Evolutionary conservation across 2,329 filamentous ascomycete genomes (phyloP).

Genomic region (Botryotinia globosa): DNA sequence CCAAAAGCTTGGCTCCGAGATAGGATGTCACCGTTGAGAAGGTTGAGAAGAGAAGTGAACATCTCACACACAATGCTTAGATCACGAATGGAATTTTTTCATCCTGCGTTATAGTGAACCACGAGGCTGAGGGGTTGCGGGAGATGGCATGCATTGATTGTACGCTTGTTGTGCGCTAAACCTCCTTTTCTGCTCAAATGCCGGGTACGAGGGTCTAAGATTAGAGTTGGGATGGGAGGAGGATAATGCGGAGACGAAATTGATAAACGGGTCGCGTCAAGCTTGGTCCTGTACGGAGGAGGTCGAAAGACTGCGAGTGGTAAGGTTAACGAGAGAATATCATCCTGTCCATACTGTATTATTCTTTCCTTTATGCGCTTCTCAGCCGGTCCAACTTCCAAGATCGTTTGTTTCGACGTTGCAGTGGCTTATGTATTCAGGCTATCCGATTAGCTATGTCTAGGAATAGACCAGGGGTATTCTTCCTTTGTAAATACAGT

Average conservation of each 20-base stretch:
- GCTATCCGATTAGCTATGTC: background rate
- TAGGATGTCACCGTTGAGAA: constrained; percentile 1
- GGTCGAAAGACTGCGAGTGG: background rate
- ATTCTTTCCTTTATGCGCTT: background rate
- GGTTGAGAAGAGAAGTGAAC: background rate
- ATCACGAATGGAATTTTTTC: background rate
- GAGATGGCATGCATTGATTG: constrained; percentile 21
- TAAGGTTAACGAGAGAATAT: background rate
- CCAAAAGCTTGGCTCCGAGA: background rate
- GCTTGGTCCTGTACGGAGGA: background rate
- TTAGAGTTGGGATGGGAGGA: constrained; percentile 16
- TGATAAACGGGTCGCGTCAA: constrained; percentile 9
- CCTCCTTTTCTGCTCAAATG: constrained; percentile 13
- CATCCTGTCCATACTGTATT: background rate
- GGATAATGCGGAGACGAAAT: constrained; percentile 9
- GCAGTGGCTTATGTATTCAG: constrained; percentile 11
- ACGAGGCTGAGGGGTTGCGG: constrained; percentile 17
- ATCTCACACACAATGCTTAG: background rate
- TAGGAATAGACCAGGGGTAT: background rate
- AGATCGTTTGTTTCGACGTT: constrained; percentile 10
- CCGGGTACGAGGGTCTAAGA: constrained; percentile 16
- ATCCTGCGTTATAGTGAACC: background rate
- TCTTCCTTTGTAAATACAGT: background rate
- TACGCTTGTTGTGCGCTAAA: constrained; percentile 1
- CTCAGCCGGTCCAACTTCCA: constrained; percentile 8